Conservation (phyloP, 306 rosid species). For the Quercus berberidifolia region DNA sequence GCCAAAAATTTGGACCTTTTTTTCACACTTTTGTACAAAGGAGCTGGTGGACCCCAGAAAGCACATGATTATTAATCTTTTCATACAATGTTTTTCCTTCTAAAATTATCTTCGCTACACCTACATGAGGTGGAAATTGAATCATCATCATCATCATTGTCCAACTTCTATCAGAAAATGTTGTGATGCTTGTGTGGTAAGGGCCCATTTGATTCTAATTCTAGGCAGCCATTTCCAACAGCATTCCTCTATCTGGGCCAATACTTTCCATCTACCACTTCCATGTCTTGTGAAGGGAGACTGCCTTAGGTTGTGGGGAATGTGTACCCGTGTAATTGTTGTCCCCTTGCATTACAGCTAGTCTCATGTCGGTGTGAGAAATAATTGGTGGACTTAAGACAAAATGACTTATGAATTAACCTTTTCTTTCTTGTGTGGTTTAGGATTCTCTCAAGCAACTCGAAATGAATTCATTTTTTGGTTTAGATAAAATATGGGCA, state of each 20-base stretch:
- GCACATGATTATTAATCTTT: constrained; percentile 26
- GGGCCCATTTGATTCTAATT: background rate
- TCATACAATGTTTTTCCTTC: constrained; percentile 16
- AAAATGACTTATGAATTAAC: no score
- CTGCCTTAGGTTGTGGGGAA: constrained; percentile 8
- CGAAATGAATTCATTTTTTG: no score
- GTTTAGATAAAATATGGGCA: no score
- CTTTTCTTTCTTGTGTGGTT: no score
- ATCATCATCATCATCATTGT: no score
- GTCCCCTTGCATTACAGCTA: background rate
- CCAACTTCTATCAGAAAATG: no score
- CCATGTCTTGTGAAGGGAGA: constrained; percentile 14
- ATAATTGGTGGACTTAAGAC: background rate
- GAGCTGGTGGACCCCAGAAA: constrained; percentile 32
- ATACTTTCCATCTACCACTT: background rate
- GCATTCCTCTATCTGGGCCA: constrained; percentile 17
- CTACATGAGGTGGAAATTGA: constrained; percentile 13
- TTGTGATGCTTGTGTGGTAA: constrained; percentile 10
- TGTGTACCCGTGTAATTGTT: background rate
- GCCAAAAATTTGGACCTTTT: constrained; percentile 27
- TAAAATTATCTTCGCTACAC: constrained; percentile 13
- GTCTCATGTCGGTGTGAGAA: background rate
- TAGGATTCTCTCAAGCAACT: no score
- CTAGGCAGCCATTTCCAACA: constrained; percentile 4
- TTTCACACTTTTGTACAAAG: constrained; percentile 11